These are phyloP conservation scores for Hyaloscypha finlandica DNA, from an alignment of 495 filamentous ascomycete genomes.

Conservation along the genomic window DNA sequence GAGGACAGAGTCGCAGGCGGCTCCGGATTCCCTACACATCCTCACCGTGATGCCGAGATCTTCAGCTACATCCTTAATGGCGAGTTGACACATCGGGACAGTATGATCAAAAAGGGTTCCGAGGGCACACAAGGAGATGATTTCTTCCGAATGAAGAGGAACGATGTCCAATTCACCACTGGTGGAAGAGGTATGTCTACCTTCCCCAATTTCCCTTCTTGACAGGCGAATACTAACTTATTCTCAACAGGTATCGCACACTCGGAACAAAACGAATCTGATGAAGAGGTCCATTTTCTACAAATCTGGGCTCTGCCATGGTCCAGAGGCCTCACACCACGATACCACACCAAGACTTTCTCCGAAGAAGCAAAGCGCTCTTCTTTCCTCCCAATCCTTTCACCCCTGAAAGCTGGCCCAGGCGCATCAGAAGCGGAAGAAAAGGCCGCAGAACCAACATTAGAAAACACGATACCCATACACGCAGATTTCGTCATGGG, in stretches of 20 bases:
- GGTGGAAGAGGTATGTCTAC: constrained; percentile 61
- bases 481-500: constrained; percentile 81
- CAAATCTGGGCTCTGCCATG: constrained; percentile 83
- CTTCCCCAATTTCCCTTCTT: constrained; percentile 4
- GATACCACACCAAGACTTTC: constrained; percentile 70
- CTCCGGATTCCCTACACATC: constrained; percentile 77
- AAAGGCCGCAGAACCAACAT: constrained; percentile 54
- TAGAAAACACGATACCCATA: constrained; percentile 69
- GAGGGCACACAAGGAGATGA: constrained; percentile 49
- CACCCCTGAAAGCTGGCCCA: constrained; percentile 63
- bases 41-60: constrained; percentile 81
- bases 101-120: constrained; percentile 61
- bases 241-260: constrained; percentile 63
- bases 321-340: constrained; percentile 64
- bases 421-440: constrained; percentile 61
- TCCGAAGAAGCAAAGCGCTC: constrained; percentile 66
- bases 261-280: constrained; percentile 69
- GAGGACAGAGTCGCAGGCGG: constrained; percentile 73
- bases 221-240: constrained; percentile 21
- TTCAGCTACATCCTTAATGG: constrained; percentile 80
- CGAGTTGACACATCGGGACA: constrained; percentile 80
- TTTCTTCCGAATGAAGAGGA: constrained; percentile 72
- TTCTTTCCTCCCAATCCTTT: constrained; percentile 69
- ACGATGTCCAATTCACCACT: constrained; percentile 82
- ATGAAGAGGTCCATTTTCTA: constrained; percentile 72